These are phyloP conservation scores for Penicillium arizonense DNA, from an alignment of 495 filamentous ascomycete genomes.

Conservation along the genomic window DNA sequence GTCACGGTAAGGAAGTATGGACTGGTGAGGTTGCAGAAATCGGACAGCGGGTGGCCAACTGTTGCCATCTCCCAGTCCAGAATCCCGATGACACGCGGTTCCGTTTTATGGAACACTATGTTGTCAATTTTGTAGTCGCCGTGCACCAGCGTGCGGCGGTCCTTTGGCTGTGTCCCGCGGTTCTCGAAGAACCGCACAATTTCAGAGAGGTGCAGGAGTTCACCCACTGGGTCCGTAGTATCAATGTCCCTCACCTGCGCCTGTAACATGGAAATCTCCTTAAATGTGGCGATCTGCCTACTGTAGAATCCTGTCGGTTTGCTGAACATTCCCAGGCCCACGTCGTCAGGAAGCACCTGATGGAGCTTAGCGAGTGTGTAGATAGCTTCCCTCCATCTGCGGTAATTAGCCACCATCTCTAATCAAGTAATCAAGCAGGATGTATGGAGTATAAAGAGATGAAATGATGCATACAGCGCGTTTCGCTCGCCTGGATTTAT, in stretches of 20 bases:
- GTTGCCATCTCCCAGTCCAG: constrained; percentile 98
- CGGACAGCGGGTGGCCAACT: constrained; percentile 87
- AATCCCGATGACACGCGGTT: constrained; percentile 86
- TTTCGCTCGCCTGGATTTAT: constrained; percentile 66
- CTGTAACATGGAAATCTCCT: constrained; percentile 74
- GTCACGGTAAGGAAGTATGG: constrained; percentile 54
- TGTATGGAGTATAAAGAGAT: not conserved
- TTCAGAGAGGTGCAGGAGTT: constrained; percentile 76
- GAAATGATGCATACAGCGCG: constrained; percentile 62
- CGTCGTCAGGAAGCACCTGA: constrained; percentile 60
- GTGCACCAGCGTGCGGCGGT: constrained; percentile 78
- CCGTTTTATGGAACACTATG: constrained; percentile 85
- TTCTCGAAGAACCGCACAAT: constrained; percentile 76
- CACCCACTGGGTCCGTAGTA: constrained; percentile 70
- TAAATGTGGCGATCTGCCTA: constrained; percentile 81
- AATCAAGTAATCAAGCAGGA: not conserved
- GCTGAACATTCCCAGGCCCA: constrained; percentile 72
- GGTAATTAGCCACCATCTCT: not conserved
- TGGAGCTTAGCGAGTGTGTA: constrained; percentile 83
- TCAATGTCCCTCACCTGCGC: constrained; percentile 72
- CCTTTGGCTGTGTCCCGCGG: constrained; percentile 64
- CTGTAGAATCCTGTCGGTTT: constrained; percentile 76
- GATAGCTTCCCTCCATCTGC: constrained; percentile 78
- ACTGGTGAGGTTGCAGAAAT: constrained; percentile 75
- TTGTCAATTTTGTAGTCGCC: constrained; percentile 99